Evolutionary conservation across 2,329 filamentous ascomycete genomes (phyloP).

Genomic region (Lachnellula subtilissima): DNA sequence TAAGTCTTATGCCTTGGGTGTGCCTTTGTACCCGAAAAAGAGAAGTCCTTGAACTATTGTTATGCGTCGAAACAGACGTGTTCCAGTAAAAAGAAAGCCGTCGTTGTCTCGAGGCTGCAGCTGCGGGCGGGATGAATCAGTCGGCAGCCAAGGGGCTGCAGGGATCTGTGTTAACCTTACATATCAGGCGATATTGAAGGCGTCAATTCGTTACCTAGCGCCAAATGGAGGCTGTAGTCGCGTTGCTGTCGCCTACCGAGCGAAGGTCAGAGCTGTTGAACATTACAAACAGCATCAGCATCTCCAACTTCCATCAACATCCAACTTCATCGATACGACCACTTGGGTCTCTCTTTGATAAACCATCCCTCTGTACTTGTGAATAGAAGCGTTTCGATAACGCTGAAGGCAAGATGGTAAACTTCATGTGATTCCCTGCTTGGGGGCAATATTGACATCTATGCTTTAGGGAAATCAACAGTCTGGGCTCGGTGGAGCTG

Average conservation of each 20-base stretch:
- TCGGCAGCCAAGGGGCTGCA: not conserved
- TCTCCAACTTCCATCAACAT: constrained; percentile 15
- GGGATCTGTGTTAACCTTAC: not conserved
- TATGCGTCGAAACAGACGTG: not conserved
- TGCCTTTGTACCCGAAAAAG: not conserved
- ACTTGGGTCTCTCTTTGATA: constrained; percentile 6
- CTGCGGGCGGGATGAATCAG: not conserved
- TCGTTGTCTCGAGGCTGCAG: constrained; percentile 6
- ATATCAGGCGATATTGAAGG: not conserved
- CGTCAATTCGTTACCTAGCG: not conserved
- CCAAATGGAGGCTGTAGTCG: constrained; percentile 6
- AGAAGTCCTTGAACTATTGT: not conserved
- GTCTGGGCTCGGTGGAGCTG: constrained; percentile 37
- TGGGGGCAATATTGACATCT: constrained; percentile 18
- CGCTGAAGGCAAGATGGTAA: constrained; percentile 28
- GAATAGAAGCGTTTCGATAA: constrained; percentile 3
- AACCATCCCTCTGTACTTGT: not conserved
- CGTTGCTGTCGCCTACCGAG: constrained; percentile 24
- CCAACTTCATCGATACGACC: constrained; percentile 16
- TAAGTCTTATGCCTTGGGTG: not conserved
- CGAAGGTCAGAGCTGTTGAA: constrained; percentile 11
- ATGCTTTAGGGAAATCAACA: constrained; percentile 39
- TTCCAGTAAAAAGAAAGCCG: not conserved
- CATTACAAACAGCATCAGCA: constrained; percentile 20
- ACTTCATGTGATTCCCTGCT: constrained; percentile 9